Evolutionary conservation across 2,329 filamentous ascomycete species (phyloP).

Genomic region (Ceratocystis ficicola): DNA sequence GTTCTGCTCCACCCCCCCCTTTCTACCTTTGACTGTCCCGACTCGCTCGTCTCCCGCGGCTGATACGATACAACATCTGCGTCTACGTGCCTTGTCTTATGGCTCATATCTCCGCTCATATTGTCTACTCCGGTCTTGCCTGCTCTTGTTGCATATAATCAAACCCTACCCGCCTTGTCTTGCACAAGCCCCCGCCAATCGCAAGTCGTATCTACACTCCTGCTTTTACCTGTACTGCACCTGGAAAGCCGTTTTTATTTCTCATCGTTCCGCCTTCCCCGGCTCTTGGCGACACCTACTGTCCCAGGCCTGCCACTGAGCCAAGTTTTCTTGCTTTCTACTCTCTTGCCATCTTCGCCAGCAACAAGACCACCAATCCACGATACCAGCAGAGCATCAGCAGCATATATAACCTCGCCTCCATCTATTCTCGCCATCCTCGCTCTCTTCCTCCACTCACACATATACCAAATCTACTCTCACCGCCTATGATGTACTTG

Average conservation of each 20-base stretch:
- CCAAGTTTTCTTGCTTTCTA: neutral
- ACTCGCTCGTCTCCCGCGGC: too few species aligned
- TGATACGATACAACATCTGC: too few species aligned
- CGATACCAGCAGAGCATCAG: neutral
- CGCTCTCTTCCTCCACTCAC: neutral
- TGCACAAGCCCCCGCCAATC: too few species aligned
- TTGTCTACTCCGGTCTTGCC: too few species aligned
- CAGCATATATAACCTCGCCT: neutral
- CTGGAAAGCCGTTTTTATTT: neutral
- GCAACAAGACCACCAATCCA: neutral
- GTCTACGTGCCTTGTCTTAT: too few species aligned
- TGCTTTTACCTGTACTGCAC: too few species aligned
- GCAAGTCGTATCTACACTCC: too few species aligned
- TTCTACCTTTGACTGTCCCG: neutral
- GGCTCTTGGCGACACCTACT: too few species aligned
- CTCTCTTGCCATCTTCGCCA: neutral
- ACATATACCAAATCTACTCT: neutral
- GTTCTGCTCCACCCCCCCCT: neutral
- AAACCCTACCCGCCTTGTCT: too few species aligned
- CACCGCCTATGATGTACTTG: conserved; percentile 10
- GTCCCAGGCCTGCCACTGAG: neutral
- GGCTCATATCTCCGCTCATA: too few species aligned
- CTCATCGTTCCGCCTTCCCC: neutral
- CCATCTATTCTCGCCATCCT: neutral
- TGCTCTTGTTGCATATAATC: too few species aligned